These are phyloP conservation scores for Phytopythium aichiense DNA, from an alignment of 352 stramenopile species.

Conservation along the genomic window DNA sequence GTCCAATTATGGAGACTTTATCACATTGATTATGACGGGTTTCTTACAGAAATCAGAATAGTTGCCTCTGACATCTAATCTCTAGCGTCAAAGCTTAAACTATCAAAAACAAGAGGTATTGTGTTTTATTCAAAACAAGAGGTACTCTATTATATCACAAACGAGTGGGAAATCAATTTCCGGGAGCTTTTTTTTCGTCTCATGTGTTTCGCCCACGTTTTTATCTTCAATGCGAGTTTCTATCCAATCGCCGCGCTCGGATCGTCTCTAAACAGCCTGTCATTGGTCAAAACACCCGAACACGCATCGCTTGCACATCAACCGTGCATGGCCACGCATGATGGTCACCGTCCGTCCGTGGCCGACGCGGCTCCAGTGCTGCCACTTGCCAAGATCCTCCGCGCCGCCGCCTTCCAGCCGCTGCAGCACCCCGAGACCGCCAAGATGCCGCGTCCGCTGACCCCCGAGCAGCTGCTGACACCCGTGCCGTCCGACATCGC, in stretches of 20 bases:
- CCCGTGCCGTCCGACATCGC: slow-evolving; percentile 78
- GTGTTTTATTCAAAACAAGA: no score
- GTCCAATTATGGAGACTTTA: no score
- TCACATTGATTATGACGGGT: no score
- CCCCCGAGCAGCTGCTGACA: slow-evolving; percentile 53
- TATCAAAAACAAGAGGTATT: no score
- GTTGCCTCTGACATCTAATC: no score
- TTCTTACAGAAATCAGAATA: no score
- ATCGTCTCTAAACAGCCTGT: background rate
- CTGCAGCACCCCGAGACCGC: slow-evolving; percentile 6
- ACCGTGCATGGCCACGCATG: background rate
- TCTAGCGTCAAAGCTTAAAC: no score
- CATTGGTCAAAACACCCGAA: background rate
- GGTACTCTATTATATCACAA: no score
- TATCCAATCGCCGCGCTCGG: background rate
- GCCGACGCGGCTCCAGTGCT: background rate
- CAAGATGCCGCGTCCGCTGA: slow-evolving; percentile 52
- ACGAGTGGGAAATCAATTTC: no score
- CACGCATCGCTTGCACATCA: slow-evolving; percentile 2
- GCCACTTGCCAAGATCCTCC: background rate
- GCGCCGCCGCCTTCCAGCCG: background rate
- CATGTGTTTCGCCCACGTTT: background rate
- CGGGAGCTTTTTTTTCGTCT: no score
- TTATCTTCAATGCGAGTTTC: background rate
- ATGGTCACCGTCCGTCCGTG: no score